Conservation (phyloP, 768 basidiomycete species). For the Lactarius sp. region DNA sequence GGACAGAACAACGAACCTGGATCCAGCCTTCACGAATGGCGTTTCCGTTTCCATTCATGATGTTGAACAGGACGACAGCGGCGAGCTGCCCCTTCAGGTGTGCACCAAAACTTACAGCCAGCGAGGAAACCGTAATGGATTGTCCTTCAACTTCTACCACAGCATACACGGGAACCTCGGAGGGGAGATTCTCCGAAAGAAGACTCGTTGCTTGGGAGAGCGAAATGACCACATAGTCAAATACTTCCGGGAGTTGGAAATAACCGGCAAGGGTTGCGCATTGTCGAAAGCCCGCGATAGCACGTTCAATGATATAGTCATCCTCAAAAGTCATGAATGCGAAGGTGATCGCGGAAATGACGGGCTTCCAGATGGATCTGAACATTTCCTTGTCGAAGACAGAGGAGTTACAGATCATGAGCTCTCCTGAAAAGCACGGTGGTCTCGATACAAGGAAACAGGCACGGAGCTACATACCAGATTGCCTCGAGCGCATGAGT, state of each 20-base stretch:
- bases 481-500: conserved; percentile 70
- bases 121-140: conserved; percentile 80
- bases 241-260: conserved; percentile 89
- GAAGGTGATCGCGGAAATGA: conserved; percentile 91
- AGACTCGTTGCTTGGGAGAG: conserved; percentile 90
- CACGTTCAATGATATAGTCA: conserved; percentile 91
- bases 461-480: conserved; percentile 47
- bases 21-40: conserved; percentile 94
- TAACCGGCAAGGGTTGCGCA: conserved; percentile 89
- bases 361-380: conserved; percentile 85
- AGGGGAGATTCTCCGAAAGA: conserved; percentile 65
- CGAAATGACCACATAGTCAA: conserved; percentile 92
- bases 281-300: conserved; percentile 94
- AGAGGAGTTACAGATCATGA: conserved; percentile 74
- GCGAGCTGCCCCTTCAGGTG: conserved; percentile 95
- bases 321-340: conserved; percentile 96
- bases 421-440: conserved; percentile 42
- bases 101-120: conserved; percentile 91
- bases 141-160: conserved; percentile 88
- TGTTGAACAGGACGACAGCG: conserved; percentile 95
- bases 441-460: not conserved
- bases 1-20: conserved; percentile 46
- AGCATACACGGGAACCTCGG: conserved; percentile 77
- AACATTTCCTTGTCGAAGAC: conserved; percentile 92
- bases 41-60: conserved; percentile 93